Conservation (phyloP, 2,329 filamentous ascomycete genomes). For the Exophiala sp. region DNA sequence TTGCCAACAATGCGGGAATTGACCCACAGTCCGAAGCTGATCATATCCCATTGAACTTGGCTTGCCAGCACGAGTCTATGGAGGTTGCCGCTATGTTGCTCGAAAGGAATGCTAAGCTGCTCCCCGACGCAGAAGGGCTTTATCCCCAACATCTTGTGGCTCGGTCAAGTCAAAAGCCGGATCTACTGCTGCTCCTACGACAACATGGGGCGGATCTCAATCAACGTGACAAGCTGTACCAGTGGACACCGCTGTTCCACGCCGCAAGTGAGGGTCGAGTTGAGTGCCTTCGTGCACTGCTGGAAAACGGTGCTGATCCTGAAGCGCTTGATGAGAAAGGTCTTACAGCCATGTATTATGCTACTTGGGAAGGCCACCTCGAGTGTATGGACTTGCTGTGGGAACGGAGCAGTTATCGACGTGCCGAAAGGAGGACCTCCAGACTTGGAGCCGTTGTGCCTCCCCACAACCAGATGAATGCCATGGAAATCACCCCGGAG, state of each 20-base stretch:
- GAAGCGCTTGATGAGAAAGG: conserved; percentile 87
- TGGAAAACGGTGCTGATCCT: conserved; percentile 74
- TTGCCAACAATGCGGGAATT: conserved; percentile 75
- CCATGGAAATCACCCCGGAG: conserved; percentile 26
- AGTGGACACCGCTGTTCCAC: conserved; percentile 95
- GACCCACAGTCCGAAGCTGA: conserved; percentile 83
- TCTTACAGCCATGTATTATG: conserved; percentile 94
- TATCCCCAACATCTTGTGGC: conserved; percentile 97
- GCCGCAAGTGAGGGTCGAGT: conserved; percentile 95
- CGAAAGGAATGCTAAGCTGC: conserved; percentile 71
- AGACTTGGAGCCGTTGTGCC: conserved; percentile 14
- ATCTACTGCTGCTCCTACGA: conserved; percentile 75
- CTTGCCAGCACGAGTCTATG: conserved; percentile 87
- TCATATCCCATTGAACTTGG: conserved; percentile 89
- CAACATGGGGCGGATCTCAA: conserved; percentile 85
- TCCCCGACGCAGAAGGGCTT: conserved; percentile 93
- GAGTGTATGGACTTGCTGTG: conserved; percentile 86
- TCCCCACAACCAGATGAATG: conserved; percentile 17
- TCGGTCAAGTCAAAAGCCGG: conserved; percentile 75
- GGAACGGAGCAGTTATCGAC: conserved; percentile 31
- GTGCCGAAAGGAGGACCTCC: conserved; percentile 13
- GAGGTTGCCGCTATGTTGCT: conserved; percentile 82
- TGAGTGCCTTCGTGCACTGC: conserved; percentile 74
- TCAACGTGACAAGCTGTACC: conserved; percentile 91
- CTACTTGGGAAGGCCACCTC: conserved; percentile 94